A percentile compares a stretch with the other conserved stretches of the same genome.
phyloP scores from a whole-genome alignment of 1,284 basidiomycete genomes.

The Apiotrichum gamsii region DNA sequence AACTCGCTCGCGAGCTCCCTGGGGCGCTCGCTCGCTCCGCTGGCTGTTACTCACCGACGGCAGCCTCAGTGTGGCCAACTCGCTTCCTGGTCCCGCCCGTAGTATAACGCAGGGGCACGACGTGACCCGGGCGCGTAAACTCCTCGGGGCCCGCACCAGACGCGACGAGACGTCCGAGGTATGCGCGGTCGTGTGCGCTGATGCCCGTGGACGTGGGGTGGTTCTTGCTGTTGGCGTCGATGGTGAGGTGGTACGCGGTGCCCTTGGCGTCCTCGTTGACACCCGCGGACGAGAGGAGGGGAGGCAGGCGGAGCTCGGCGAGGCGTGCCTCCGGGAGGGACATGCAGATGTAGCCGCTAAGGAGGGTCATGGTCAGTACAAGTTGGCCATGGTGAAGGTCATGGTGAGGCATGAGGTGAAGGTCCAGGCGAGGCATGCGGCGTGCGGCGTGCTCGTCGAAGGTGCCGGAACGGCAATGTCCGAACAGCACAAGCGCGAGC shows the following conservation, averaged over 20 bases:
- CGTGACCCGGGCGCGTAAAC: constrained; percentile 89
- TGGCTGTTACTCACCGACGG: constrained; percentile 53
- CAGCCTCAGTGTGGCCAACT: constrained; percentile 89
- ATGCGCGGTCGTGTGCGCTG: constrained; percentile 86
- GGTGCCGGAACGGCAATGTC: too few species aligned
- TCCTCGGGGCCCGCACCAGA: constrained; percentile 57
- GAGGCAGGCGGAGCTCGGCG: constrained; percentile 74
- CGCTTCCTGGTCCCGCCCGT: constrained; percentile 77
- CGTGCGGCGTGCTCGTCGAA: too few species aligned
- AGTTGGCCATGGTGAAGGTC: too few species aligned
- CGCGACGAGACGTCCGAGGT: constrained; percentile 78
- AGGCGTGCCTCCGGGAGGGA: constrained; percentile 72
- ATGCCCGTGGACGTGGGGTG: constrained; percentile 73
- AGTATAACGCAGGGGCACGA: constrained; percentile 85
- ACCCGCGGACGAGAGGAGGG: constrained; percentile 82
- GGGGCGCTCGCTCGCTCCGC: too few species aligned
- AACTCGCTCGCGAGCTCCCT: too few species aligned
- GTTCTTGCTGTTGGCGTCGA: constrained; percentile 66
- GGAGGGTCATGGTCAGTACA: too few species aligned
- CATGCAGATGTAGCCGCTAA: constrained; percentile 90
- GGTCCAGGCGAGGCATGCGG: too few species aligned
- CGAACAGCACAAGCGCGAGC: too few species aligned
- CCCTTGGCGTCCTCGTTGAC: constrained; percentile 69
- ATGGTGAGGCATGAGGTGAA: too few species aligned
- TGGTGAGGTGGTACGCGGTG: constrained; percentile 94